Evolutionary conservation across 495 filamentous ascomycete genomes (phyloP).

Genomic region (Aspergillus sclerotioniger): DNA sequence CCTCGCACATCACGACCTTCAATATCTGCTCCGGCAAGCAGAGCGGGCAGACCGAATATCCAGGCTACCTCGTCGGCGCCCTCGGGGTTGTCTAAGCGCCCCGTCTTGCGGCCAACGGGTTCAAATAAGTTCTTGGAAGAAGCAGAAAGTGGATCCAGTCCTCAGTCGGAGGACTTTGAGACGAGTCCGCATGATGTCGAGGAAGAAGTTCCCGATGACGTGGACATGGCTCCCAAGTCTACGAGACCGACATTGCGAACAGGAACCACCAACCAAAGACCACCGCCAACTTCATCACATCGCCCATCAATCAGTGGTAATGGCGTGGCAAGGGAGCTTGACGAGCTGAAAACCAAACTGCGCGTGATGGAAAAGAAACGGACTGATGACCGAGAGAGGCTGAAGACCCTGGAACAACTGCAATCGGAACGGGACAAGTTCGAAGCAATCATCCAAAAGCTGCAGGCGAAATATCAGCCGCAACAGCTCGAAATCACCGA

Average conservation of each 20-base stretch:
- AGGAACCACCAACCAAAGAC: constrained; percentile 25
- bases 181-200: constrained; percentile 25
- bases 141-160: constrained; percentile 25
- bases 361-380: constrained; percentile 79
- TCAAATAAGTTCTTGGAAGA: constrained; percentile 31
- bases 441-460: constrained; percentile 83
- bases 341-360: constrained; percentile 76
- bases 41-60: constrained; percentile 34
- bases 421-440: constrained; percentile 82
- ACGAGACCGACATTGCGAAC: constrained; percentile 31
- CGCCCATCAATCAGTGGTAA: constrained; percentile 29
- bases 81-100: constrained; percentile 35
- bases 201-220: constrained; percentile 25
- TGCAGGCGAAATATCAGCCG: constrained; percentile 85
- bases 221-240: constrained; percentile 10
- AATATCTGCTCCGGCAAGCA: constrained; percentile 32
- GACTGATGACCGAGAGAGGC: constrained; percentile 80
- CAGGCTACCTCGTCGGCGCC: constrained; percentile 26
- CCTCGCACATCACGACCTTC: constrained; percentile 41
- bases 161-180: constrained; percentile 34
- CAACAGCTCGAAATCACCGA: constrained; percentile 79
- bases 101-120: constrained; percentile 35
- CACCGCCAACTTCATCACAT: constrained; percentile 25
- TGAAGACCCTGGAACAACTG: constrained; percentile 73
- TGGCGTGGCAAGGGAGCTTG: constrained; percentile 62